Base-by-base conservation (phyloP, 257 asterid genomes). In the Galeopsis tetrahit region DNA sequence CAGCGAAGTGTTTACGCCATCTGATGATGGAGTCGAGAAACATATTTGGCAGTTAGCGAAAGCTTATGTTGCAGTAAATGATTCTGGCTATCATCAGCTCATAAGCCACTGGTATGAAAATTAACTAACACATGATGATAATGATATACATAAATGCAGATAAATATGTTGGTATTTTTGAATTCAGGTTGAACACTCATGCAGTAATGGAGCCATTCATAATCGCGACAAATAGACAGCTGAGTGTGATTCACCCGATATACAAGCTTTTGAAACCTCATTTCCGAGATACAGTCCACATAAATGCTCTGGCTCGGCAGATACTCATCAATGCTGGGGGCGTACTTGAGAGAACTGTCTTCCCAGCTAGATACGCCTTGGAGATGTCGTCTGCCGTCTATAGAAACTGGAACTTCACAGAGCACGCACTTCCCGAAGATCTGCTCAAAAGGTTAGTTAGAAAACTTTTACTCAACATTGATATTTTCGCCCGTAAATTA, bases 201-300 rank as follows among this genome's bases (percentile, higher is more conserved):
- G 96, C 97, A 2, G 89, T 82, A n/a, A 94, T 94, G 5, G 98
- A 94, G 87, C 98, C 98, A n/a, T 86, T 94, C 63, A 56, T 88
- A 42, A 94, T 94, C 48, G 96, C 98, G 7, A 72, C 95, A 3
- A 78, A 88, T 49, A 77, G 98, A 51, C 93, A 82, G 46, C 71
- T 94, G 70, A 94, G 98, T 3, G 87, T 83, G 77, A 85, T 94
- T 15, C 98, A 94, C 74, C 98, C 98, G 3, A 78, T 94, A 75
- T 33, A 80, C 84, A 89, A 89, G 90, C 98, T 94, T 77, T 83
- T 94, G 82, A 89, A 89, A 3, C 97, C 97, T 28, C 98, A 94
- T 63, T 94, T 87, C 76, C 91, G 96, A 4, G 97, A 94, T 76
- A 94, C 98, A 17, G 76, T 91, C 82, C 80, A 91, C 77, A 94